Conservation (phyloP, 2,329 filamentous ascomycete genomes). For the Raffaelea ambrosiae region DNA sequence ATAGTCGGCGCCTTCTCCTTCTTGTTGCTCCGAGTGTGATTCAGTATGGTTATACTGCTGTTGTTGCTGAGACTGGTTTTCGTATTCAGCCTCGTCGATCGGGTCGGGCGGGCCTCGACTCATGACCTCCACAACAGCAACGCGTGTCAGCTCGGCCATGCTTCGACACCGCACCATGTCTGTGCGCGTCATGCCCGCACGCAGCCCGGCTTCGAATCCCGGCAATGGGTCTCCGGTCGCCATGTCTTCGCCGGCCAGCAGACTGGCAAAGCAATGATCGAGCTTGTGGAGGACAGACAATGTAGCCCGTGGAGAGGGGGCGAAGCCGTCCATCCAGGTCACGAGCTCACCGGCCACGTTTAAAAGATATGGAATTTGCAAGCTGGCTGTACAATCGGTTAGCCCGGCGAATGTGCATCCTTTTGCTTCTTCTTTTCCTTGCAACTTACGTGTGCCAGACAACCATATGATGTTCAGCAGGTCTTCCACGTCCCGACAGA, state of each 20-base stretch:
- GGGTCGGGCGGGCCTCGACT: constrained; percentile 25
- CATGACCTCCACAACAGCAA: constrained; percentile 62
- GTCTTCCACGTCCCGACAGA: constrained; percentile 64
- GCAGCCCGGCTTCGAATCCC: constrained; percentile 53
- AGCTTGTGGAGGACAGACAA: constrained; percentile 69
- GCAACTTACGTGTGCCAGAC: constrained; percentile 68
- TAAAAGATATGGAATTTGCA: constrained; percentile 80
- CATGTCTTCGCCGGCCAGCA: constrained; percentile 60
- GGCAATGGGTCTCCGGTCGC: constrained; percentile 58
- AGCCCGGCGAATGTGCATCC: too few relatives aligned
- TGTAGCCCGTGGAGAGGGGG: constrained; percentile 56
- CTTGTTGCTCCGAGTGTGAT: not conserved
- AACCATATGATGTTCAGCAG: constrained; percentile 79
- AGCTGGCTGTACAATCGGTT: constrained; percentile 44
- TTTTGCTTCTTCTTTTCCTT: too few relatives aligned
- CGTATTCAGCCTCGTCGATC: not conserved
- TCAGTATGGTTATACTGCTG: too few relatives aligned
- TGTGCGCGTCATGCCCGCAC: constrained; percentile 62
- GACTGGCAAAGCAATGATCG: constrained; percentile 72
- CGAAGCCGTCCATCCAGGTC: constrained; percentile 65
- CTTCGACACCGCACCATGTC: constrained; percentile 85
- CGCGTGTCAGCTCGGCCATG: constrained; percentile 66
- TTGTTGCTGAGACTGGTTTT: constrained; percentile 24
- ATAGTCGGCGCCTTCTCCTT: too few relatives aligned
- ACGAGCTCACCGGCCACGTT: constrained; percentile 66